phyloP scores from a whole-genome alignment of 495 filamentous ascomycete species.

The Mytilinidion resinicola region DNA sequence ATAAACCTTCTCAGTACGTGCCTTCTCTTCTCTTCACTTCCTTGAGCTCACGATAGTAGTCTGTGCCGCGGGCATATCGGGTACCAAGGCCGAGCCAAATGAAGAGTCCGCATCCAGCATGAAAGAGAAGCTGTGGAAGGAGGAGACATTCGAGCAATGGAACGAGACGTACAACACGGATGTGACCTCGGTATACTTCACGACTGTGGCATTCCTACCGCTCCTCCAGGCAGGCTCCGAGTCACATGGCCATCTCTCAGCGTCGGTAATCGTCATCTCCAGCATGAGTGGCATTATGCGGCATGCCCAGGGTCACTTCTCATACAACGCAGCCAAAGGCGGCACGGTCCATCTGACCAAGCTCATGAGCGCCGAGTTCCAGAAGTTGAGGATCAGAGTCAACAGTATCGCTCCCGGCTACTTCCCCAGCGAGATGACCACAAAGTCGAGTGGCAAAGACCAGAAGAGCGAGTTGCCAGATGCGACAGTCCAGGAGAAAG shows the following conservation, averaged over 20 bases:
- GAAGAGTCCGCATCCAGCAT: constrained; percentile 28
- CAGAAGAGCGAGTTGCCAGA: constrained; percentile 48
- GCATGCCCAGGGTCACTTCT: constrained; percentile 40
- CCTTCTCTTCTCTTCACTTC: background rate
- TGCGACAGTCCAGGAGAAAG: constrained; percentile 43
- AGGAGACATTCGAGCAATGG: constrained; percentile 38
- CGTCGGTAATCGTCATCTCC: constrained; percentile 42
- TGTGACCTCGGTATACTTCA: constrained; percentile 41
- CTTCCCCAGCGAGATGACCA: constrained; percentile 60
- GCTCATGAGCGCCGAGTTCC: constrained; percentile 45
- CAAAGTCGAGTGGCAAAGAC: constrained; percentile 47
- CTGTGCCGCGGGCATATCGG: constrained; percentile 35
- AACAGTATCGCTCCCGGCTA: constrained; percentile 49
- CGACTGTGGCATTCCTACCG: constrained; percentile 40
- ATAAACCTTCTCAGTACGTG: constrained; percentile 32
- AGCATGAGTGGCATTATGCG: constrained; percentile 41
- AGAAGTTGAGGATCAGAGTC: constrained; percentile 40
- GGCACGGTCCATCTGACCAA: constrained; percentile 40
- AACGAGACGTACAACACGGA: constrained; percentile 37
- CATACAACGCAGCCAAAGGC: constrained; percentile 41
- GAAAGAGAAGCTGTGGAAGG: constrained; percentile 39
- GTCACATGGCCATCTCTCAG: constrained; percentile 32
- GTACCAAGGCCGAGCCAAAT: constrained; percentile 36
- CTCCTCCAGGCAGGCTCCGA: constrained; percentile 39
- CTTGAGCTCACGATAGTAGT: constrained; percentile 8